phyloP scores from a whole-genome alignment of 2,329 filamentous ascomycete species.

The Trichophyton schoenleinii region DNA sequence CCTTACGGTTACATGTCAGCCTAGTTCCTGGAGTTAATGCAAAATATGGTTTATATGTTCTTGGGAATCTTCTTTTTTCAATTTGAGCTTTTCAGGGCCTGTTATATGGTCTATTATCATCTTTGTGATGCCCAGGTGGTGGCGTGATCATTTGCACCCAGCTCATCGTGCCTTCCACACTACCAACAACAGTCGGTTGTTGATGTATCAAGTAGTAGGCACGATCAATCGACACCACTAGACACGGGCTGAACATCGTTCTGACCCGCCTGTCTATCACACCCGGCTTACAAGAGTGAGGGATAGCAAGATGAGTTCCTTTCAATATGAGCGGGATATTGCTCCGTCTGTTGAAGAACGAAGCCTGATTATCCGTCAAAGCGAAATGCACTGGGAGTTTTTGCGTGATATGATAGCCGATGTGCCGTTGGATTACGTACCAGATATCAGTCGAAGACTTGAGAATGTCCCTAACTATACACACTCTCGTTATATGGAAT shows the following conservation, averaged over 20 bases:
- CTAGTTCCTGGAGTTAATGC: background rate
- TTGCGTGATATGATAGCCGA: background rate
- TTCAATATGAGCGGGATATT: background rate
- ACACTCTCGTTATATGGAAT: background rate
- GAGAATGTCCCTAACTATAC: background rate
- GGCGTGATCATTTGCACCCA: too few species aligned
- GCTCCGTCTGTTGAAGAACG: background rate
- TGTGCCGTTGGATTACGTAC: background rate
- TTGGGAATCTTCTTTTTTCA: background rate
- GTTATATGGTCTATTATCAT: too few species aligned
- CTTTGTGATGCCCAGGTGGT: too few species aligned
- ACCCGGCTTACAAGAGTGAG: too few species aligned
- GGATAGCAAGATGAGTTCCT: background rate
- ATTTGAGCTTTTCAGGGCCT: too few species aligned
- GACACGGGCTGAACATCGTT: too few species aligned
- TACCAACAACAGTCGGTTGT: too few species aligned
- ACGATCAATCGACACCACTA: too few species aligned
- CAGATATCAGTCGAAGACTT: background rate
- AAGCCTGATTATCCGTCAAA: background rate
- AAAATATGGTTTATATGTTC: background rate
- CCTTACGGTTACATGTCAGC: background rate
- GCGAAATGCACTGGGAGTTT: background rate
- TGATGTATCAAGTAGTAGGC: too few species aligned
- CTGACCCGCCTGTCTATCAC: too few species aligned
- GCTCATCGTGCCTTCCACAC: too few species aligned